Evolutionary conservation across 192 early-diverging fungal genomes (phyloP).

Genomic region (Rhizoclosmatium sp.): DNA sequence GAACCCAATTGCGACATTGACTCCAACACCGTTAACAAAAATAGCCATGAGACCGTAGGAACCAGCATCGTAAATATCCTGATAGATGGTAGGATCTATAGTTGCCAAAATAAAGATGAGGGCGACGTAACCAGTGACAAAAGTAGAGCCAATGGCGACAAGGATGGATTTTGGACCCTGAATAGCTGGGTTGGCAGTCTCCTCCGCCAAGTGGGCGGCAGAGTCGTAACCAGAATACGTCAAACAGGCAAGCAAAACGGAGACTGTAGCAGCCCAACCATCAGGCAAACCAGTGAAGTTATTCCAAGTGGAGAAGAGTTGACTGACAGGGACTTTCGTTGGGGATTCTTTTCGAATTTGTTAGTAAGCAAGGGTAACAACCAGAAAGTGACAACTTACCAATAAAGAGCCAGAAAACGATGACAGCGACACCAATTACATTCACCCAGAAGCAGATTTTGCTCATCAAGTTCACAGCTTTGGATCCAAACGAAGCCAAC

Average conservation of each 20-base stretch:
- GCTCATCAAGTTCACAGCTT: constrained; percentile 24
- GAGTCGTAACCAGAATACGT: constrained; percentile 41
- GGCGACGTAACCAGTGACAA: constrained; percentile 36
- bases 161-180: constrained; percentile 29
- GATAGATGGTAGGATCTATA: constrained; percentile 16
- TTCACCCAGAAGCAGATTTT: constrained; percentile 40
- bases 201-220: constrained; percentile 39
- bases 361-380: background rate
- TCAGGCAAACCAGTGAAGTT: constrained; percentile 38
- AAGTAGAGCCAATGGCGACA: constrained; percentile 28
- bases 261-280: constrained; percentile 33
- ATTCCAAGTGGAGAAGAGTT: constrained; percentile 34
- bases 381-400: constrained; percentile 6
- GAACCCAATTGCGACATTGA: constrained; percentile 18
- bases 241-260: constrained; percentile 35
- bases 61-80: constrained; percentile 4
- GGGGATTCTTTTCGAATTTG: constrained; percentile 19
- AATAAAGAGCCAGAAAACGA: constrained; percentile 27
- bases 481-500: constrained; percentile 11
- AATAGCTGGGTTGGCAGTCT: constrained; percentile 31
- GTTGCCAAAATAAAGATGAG: constrained; percentile 37
- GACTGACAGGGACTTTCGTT: constrained; percentile 8
- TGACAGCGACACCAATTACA: constrained; percentile 14
- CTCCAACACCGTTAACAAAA: constrained; percentile 28
- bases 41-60: constrained; percentile 34